Base-by-base conservation (phyloP, 139 green algal genomes). In the Tetraselmis chui region DNA sequence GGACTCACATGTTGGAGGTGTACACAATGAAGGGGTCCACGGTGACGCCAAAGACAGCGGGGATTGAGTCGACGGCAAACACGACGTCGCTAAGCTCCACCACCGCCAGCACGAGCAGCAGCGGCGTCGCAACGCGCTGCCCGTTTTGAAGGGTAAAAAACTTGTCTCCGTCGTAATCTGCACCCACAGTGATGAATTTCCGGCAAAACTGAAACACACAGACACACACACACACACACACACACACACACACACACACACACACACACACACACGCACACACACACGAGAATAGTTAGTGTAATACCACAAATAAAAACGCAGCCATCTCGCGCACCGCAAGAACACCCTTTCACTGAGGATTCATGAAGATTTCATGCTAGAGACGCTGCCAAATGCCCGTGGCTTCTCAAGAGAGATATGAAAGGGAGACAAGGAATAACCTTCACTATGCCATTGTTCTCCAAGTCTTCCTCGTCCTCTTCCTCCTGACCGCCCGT, bases 11-110 rank as follows among this genome's bases (percentile, higher is more conserved):
- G 92, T 99, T 99, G 78, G 90, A 96, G 1, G 92, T 94, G 87
- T 97, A 99, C 0, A 99, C 92, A 83, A 99, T 97, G 89, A 99
- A 98, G 5, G 96, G 96, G 91, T 99, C 96, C 0, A 94, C 82
- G 11, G 95, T 98, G 28, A 98, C 91, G 32, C 94, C 95, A 91
- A 98, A 98, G 25, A 98, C 92, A 29, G 93, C 93, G 0, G 93
- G 94, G 26, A 98, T 95, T 22, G 93, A 97, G 82, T 98, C 95
- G 0, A 99, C 96, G 11, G 96, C 96, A 89, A 99, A 99, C 1
- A 98, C 89, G 0, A 99, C 92, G 80, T 99, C 96, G 23, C 80
- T 92, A 28, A 99, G 84, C 90, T 99, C 96, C 1, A 99, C 85
- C 0, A 98, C 94, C 0, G 93, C 90, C 27, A 99, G 91, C 24